Evolutionary conservation across 768 basidiomycete species (phyloP).

Genomic region (Tulasnella calospora): DNA sequence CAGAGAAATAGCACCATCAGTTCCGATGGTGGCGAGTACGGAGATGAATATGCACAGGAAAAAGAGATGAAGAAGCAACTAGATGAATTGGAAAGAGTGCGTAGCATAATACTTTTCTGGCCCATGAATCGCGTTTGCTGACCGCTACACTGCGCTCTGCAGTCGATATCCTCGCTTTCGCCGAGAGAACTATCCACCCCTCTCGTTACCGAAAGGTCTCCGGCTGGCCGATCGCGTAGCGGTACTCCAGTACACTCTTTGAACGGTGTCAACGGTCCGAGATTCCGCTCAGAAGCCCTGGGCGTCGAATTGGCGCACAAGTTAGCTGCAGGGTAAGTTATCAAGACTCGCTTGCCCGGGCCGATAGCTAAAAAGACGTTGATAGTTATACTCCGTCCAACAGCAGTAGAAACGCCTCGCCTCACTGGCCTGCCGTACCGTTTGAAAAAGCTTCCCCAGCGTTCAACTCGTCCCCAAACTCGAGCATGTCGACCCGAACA

Average conservation of each 20-base stretch:
- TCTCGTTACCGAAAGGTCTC: slow-evolving; percentile 2
- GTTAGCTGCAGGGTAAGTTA: slow-evolving; percentile 6
- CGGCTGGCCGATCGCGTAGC: slow-evolving; percentile 5
- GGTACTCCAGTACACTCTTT: not conserved
- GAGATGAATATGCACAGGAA: slow-evolving; percentile 14
- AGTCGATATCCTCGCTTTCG: slow-evolving; percentile 16
- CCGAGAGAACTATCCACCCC: slow-evolving; percentile 9
- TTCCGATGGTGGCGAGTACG: not conserved
- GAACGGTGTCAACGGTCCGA: slow-evolving; percentile 16
- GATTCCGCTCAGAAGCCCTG: slow-evolving; percentile 21
- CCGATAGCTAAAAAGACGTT: not conserved
- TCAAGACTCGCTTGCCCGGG: not conserved
- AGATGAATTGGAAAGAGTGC: slow-evolving; percentile 25
- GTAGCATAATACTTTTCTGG: not conserved
- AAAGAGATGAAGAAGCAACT: slow-evolving; percentile 21
- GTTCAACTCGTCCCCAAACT: not conserved
- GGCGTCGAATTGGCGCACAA: slow-evolving; percentile 19
- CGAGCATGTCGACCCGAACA: not conserved
- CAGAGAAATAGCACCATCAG: not conserved
- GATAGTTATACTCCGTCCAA: not conserved
- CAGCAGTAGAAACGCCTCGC: not conserved
- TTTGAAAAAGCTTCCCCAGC: not conserved
- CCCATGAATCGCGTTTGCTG: not conserved
- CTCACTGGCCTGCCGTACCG: slow-evolving; percentile 22
- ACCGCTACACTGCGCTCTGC: not conserved